These are phyloP conservation scores for Lycium ferocissimum DNA, from an alignment of 257 asterid genomes.

Conservation along the genomic window DNA sequence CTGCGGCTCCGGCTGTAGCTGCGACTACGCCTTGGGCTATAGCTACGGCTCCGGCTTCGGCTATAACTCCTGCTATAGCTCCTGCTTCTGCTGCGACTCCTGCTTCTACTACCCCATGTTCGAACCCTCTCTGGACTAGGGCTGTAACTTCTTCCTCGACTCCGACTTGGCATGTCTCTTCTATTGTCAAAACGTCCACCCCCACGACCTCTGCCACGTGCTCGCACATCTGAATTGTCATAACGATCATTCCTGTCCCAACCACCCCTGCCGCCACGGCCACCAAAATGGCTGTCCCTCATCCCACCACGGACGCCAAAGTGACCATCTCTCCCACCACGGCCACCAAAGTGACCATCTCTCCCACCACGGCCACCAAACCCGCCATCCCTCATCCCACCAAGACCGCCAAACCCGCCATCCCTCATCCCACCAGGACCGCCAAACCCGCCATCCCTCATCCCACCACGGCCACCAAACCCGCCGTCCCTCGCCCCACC, in stretches of 20 bases:
- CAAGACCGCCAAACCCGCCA: slow-evolving; percentile 64
- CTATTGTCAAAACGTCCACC: slow-evolving; percentile 83
- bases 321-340: slow-evolving; percentile 51
- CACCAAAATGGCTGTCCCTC: slow-evolving; percentile 71
- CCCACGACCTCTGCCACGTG: slow-evolving; percentile 81
- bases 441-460: slow-evolving; percentile 53
- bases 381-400: slow-evolving; percentile 67
- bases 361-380: slow-evolving; percentile 72
- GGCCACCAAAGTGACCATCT: slow-evolving; percentile 34
- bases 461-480: slow-evolving; percentile 68
- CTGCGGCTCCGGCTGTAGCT: slow-evolving; percentile 57
- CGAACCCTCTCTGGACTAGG: slow-evolving; percentile 80
- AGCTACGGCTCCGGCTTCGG: slow-evolving; percentile 66
- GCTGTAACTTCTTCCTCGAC: slow-evolving; percentile 73
- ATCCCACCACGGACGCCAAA: slow-evolving; percentile 70
- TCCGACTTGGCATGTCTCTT: slow-evolving; percentile 65
- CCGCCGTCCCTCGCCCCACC: slow-evolving; percentile 78
- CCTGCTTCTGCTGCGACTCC: slow-evolving; percentile 51
- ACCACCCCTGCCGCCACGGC: slow-evolving; percentile 70
- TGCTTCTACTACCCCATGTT: slow-evolving; percentile 74
- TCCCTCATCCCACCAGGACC: slow-evolving; percentile 71
- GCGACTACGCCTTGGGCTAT: slow-evolving; percentile 54
- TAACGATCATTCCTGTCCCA: slow-evolving; percentile 83
- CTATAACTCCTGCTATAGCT: slow-evolving; percentile 63
- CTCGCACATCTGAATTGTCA: slow-evolving; percentile 59